These are phyloP conservation scores for Suhomyces yuchorum DNA, from an alignment of 1,139 yeast species.

Conservation along the genomic window DNA sequence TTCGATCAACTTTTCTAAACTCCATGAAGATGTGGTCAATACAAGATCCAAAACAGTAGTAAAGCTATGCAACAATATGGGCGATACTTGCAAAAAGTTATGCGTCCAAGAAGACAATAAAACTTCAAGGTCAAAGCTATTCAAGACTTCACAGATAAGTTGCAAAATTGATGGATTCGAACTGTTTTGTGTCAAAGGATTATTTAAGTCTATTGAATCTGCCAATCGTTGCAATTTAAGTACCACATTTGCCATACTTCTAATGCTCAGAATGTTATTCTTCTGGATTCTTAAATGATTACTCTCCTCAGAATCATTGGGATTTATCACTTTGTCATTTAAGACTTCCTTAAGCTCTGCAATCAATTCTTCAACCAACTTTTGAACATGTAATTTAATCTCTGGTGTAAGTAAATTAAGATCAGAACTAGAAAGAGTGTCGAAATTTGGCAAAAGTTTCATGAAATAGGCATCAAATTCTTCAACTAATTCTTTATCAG, in stretches of 20 bases:
- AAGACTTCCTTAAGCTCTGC: conserved; percentile 23
- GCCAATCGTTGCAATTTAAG: conserved; percentile 33
- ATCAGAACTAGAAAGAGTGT: conserved; percentile 14
- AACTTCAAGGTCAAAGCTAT: conserved; percentile 23
- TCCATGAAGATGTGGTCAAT: conserved; percentile 36
- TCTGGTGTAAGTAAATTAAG: conserved; percentile 23
- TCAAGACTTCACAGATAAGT: background rate
- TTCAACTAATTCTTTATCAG: conserved; percentile 11
- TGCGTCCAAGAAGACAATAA: conserved; percentile 26
- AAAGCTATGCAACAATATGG: conserved; percentile 21
- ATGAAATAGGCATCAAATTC: conserved; percentile 23
- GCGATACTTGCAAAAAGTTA: conserved; percentile 21
- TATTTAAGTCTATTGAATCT: conserved; percentile 26
- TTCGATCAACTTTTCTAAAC: conserved; percentile 35
- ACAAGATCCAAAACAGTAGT: conserved; percentile 28
- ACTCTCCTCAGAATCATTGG: conserved; percentile 10
- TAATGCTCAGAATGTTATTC: conserved; percentile 19
- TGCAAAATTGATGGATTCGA: background rate
- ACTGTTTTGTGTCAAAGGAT: conserved; percentile 21
- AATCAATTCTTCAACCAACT: conserved; percentile 26
- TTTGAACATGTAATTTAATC: conserved; percentile 29
- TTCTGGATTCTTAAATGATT: conserved; percentile 19
- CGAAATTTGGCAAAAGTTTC: conserved; percentile 16
- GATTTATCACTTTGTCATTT: conserved; percentile 5
- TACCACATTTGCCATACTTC: conserved; percentile 22